Percentiles rank a stretch among this genome's conserved stretches.
These are phyloP conservation scores for Cucurbita ficifolia DNA, from an alignment of 306 rosid species.

Conservation along the genomic window DNA sequence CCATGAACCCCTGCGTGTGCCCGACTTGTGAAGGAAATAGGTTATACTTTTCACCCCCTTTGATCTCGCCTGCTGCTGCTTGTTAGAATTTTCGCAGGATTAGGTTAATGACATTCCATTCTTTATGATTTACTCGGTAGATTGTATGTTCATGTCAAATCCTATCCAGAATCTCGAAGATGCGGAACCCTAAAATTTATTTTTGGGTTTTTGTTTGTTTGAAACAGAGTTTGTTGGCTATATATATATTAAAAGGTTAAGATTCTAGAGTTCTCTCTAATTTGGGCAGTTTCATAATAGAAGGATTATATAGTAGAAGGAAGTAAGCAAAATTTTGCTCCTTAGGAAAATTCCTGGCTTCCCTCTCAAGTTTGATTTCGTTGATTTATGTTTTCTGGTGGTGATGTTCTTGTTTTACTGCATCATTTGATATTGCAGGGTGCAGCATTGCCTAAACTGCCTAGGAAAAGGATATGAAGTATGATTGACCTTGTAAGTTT, in stretches of 20 bases:
- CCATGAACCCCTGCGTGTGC: constrained; percentile 84
- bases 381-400: background rate
- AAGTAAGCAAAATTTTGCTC: background rate
- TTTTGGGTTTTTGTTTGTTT: background rate
- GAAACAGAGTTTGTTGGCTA: background rate
- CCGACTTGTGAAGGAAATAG: constrained; percentile 94
- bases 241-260: background rate
- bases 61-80: background rate
- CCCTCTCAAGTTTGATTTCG: background rate
- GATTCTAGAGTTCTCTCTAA: background rate
- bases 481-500: constrained; percentile 18
- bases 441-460: constrained; percentile 76
- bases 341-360: background rate
- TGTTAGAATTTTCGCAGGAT: background rate
- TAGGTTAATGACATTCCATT: background rate
- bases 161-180: background rate
- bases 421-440: constrained; percentile 35
- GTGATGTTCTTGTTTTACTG: background rate
- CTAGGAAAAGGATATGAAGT: constrained; percentile 65
- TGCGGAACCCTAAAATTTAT: background rate
- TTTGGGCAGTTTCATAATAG: background rate
- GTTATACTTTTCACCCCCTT: constrained; percentile 19
- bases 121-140: background rate
- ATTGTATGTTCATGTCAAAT: background rate
- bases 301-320: background rate